Evolutionary conservation across 495 filamentous ascomycete genomes (phyloP), one percentile per base, ranked within the genome.

Genomic region (Neurospora sp.): DNA sequence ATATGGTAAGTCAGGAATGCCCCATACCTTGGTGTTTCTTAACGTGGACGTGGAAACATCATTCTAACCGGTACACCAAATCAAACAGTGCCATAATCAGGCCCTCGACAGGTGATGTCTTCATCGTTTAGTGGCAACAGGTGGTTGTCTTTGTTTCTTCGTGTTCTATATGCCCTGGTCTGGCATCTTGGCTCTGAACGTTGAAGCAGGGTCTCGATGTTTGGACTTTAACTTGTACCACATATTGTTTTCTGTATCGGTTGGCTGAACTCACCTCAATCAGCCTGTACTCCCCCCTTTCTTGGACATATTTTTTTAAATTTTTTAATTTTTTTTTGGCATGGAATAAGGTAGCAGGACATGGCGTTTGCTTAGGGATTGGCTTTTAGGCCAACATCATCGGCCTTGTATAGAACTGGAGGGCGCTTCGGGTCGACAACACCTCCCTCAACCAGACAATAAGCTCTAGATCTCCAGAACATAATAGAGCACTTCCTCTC

Each of bases 61-160:
- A 40, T 74, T 10, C 68, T 59, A 18, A 18, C 9, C n/a, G 22
- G 10, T 77, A 39, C 72, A 75, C 35, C 76, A 75, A 12, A 20
- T 38, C 14, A 42, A 40, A 73, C 69, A 83, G 81, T 83, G 81
- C 69, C 81, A 81, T 70, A 83, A 81, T 45, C 80, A 83, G 75
- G 81, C 80, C 18, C 77, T 83, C 12, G 81, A 83, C 45, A 74
- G 81, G 73, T 83, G 77, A 69, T 41, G n/a, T 22, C n/a, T 8
- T 18, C 16, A 31, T 3, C 12, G 9, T 45, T 14, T 27, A 16
- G 0, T 31, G 8, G 38, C n/a, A 40, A 27, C 38, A 39, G 3
- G 38, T 16, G 18, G 14, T 10, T 70, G 20, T n/a, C 7, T 20
- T 8, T 40, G 38, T 18, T 22, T 40, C 12, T 39, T 70, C 39